A percentile compares a stretch with the other conserved stretches of the same genome.
phyloP scores from a whole-genome alignment of 2,329 filamentous ascomycete species.

The Neonectria sp. region DNA sequence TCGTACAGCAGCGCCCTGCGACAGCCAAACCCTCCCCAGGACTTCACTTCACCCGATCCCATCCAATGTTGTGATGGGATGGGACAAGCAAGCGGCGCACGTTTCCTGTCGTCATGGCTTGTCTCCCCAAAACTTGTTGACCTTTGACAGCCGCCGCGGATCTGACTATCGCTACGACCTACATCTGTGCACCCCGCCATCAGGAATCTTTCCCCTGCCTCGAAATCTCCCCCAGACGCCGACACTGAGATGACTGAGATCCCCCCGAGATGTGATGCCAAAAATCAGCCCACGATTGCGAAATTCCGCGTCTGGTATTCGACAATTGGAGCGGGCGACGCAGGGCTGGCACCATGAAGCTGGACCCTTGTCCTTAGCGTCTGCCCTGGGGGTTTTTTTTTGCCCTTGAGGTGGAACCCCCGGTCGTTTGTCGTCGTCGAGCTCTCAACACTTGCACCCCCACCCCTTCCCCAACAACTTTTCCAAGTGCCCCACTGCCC shows the following conservation, averaged over 20 bases:
- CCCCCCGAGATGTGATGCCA: constrained; percentile 38
- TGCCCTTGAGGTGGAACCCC: constrained; percentile 23
- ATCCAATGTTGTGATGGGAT: not conserved
- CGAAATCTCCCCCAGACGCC: constrained; percentile 27
- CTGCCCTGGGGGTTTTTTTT: constrained; percentile 12
- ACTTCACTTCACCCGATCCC: not conserved
- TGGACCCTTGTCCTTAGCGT: constrained; percentile 30
- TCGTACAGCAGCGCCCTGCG: constrained; percentile 10
- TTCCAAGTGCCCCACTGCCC: constrained; percentile 25
- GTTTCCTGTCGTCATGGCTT: not conserved
- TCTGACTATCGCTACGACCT: constrained; percentile 30
- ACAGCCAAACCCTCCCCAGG: too few relatives aligned
- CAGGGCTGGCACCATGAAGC: constrained; percentile 20
- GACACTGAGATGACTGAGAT: constrained; percentile 23
- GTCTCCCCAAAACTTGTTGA: constrained; percentile 1
- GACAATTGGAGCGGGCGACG: constrained; percentile 29
- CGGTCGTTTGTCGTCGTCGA: constrained; percentile 37
- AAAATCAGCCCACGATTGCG: constrained; percentile 46
- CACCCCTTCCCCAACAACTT: constrained; percentile 52
- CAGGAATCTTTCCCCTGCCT: constrained; percentile 13
- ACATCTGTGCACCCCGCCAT: constrained; percentile 3
- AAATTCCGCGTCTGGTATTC: constrained; percentile 39
- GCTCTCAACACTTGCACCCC: constrained; percentile 46
- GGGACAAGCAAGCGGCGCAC: not conserved
- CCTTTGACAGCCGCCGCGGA: constrained; percentile 32